These are phyloP conservation scores for Uromyces viciae-fabae DNA, from an alignment of 1,284 basidiomycete genomes.

Conservation along the genomic window DNA sequence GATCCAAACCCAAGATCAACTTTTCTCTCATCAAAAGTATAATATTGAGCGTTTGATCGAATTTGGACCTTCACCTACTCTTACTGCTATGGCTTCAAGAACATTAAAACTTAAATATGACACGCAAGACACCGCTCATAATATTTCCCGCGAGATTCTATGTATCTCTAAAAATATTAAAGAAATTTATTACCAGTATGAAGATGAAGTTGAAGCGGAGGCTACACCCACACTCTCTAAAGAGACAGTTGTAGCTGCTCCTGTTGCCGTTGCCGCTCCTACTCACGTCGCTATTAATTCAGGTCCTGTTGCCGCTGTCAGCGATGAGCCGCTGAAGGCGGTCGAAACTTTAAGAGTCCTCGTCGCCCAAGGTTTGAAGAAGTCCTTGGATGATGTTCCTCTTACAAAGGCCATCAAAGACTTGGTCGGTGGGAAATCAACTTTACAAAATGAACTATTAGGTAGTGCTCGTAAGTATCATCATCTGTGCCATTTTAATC, in stretches of 20 bases:
- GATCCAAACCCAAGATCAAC: conserved; percentile 62
- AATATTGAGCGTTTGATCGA: conserved; percentile 78
- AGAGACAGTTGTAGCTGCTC: conserved; percentile 55
- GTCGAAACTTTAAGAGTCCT: conserved; percentile 82
- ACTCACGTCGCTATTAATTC: conserved; percentile 55
- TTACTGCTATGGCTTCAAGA: conserved; percentile 91
- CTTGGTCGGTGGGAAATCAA: conserved; percentile 95
- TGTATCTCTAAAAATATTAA: conserved; percentile 93
- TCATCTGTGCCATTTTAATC: conserved; percentile 56
- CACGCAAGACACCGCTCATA: conserved; percentile 76
- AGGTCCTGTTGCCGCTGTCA: conserved; percentile 67
- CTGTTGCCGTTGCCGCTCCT: conserved; percentile 54
- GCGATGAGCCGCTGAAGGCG: conserved; percentile 87
- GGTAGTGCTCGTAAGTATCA: conserved; percentile 61
- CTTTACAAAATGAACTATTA: conserved; percentile 92
- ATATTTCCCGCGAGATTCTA: conserved; percentile 73
- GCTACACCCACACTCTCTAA: conserved; percentile 46
- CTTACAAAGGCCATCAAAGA: conserved; percentile 97
- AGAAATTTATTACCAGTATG: conserved; percentile 96
- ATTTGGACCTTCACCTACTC: conserved; percentile 89
- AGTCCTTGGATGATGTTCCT: conserved; percentile 79
- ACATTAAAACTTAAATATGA: conserved; percentile 97
- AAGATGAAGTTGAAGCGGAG: conserved; percentile 65
- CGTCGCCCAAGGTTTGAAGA: conserved; percentile 97
- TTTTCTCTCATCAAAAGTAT: conserved; percentile 84